These are phyloP conservation scores for Serendipita vermifera DNA, from an alignment of 768 basidiomycete genomes.

Conservation along the genomic window DNA sequence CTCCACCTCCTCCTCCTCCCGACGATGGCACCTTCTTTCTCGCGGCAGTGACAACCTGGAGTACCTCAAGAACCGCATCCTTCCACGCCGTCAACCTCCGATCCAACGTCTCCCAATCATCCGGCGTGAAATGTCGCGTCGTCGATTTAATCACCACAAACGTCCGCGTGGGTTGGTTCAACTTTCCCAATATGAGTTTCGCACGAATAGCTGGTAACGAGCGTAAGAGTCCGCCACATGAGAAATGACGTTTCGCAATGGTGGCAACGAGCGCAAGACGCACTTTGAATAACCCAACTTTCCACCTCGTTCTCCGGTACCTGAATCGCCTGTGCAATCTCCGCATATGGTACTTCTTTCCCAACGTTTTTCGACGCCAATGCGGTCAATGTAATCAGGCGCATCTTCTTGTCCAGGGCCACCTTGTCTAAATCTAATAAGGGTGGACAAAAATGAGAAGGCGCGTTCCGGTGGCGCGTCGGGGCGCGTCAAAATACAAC, in stretches of 20 bases:
- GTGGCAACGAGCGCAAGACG: conserved; percentile 14
- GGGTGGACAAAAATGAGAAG: background rate
- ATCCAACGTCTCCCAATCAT: conserved; percentile 71
- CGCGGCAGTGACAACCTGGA: conserved; percentile 45
- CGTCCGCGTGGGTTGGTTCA: conserved; percentile 66
- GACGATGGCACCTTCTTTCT: conserved; percentile 2
- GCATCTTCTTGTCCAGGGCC: conserved; percentile 65
- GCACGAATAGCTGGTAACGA: conserved; percentile 54
- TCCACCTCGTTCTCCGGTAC: conserved; percentile 58
- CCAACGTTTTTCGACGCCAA: conserved; percentile 69
- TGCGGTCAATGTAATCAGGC: conserved; percentile 60
- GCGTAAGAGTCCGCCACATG: conserved; percentile 1
- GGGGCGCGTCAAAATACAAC: background rate
- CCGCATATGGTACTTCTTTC: conserved; percentile 54
- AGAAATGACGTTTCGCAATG: background rate
- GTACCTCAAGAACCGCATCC: conserved; percentile 48
- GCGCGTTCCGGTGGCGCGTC: background rate
- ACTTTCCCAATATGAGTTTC: conserved; percentile 65
- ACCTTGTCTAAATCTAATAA: conserved; percentile 39
- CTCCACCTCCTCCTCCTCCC: too few relatives aligned
- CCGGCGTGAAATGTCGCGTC: conserved; percentile 59
- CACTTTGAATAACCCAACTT: conserved; percentile 80
- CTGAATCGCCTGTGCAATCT: conserved; percentile 53
- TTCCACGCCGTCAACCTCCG: conserved; percentile 69
- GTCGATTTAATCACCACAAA: conserved; percentile 62